These are phyloP conservation scores for Purpureocillium takamizusanense DNA, from an alignment of 2,329 filamentous ascomycete species.

Conservation along the genomic window DNA sequence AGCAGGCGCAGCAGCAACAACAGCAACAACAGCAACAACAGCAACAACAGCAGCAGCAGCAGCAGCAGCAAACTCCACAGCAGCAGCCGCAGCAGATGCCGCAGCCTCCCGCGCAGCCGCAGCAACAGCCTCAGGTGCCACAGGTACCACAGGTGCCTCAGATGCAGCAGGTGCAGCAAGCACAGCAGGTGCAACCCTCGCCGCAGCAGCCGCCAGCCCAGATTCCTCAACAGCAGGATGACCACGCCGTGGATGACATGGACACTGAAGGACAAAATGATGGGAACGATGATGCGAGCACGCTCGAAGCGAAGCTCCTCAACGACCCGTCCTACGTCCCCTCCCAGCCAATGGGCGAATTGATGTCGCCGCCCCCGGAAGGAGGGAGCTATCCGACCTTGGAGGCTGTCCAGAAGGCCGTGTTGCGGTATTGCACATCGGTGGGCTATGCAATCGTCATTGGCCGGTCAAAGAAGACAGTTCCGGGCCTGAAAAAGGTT, in stretches of 20 bases:
- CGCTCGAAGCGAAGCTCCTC: conserved; percentile 37
- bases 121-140: conserved; percentile 14
- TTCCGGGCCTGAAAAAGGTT: conserved; percentile 58
- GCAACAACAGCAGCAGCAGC: conserved; percentile 6
- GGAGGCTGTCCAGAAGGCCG: conserved; percentile 55
- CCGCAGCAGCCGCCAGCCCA: conserved; percentile 24
- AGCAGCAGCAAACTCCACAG: background rate
- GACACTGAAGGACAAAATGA: conserved; percentile 43
- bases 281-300: conserved; percentile 33
- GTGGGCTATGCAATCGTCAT: conserved; percentile 62
- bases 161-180: conserved; percentile 21
- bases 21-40: conserved; percentile 15
- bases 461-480: conserved; percentile 58
- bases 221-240: conserved; percentile 28
- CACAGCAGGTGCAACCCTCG: conserved; percentile 20
- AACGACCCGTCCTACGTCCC: conserved; percentile 42
- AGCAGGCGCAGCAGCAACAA: conserved; percentile 11
- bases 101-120: conserved; percentile 12
- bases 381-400: conserved; percentile 56
- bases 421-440: conserved; percentile 55
- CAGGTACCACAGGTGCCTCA: conserved; percentile 22
- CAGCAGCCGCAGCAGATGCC: conserved; percentile 3
- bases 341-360: conserved; percentile 44
- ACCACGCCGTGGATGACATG: conserved; percentile 38
- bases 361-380: conserved; percentile 56